phyloP scores from a whole-genome alignment of 139 green algal species.

The Mesotaenium endlicherianum region DNA sequence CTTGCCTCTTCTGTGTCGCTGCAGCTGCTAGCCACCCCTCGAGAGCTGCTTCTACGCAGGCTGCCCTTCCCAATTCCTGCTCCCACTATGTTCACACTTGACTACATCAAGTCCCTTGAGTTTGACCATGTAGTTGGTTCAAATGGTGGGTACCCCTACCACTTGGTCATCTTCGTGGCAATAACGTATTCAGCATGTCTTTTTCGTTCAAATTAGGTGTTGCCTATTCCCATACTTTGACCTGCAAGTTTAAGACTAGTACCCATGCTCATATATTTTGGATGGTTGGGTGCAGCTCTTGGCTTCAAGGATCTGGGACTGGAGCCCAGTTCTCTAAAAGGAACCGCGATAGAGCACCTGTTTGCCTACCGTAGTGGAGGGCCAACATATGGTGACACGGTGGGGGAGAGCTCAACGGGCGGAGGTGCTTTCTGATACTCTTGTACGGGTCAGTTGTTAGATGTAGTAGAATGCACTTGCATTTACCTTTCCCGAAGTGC shows the following conservation, averaged over 20 bases:
- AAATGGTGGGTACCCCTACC: background rate
- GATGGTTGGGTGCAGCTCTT: conserved; percentile 31
- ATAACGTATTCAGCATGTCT: no score
- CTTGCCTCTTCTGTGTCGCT: no score
- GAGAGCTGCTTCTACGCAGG: conserved; percentile 26
- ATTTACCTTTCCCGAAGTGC: no score
- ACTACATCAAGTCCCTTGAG: conserved; percentile 48
- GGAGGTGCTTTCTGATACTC: no score
- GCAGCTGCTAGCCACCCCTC: conserved; percentile 27
- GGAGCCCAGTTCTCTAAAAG: conserved; percentile 6
- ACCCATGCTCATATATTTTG: no score
- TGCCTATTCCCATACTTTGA: no score
- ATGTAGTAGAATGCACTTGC: no score
- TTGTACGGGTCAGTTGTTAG: no score
- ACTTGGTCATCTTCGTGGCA: conserved; percentile 7
- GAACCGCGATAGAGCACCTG: conserved; percentile 48
- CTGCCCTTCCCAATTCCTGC: conserved; percentile 36
- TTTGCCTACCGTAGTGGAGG: conserved; percentile 47
- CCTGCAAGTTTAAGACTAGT: no score
- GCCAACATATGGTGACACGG: conserved; percentile 33
- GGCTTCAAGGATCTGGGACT: conserved; percentile 43
- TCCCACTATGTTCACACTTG: conserved; percentile 41
- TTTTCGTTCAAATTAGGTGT: no score
- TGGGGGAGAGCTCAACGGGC: conserved; percentile 22
- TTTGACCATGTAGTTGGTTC: conserved; percentile 31